Percentiles rank a stretch among this genome's conserved stretches.
These are phyloP conservation scores for Fusarium sp. DNA, from an alignment of 2,329 filamentous ascomycete species.

Conservation along the genomic window DNA sequence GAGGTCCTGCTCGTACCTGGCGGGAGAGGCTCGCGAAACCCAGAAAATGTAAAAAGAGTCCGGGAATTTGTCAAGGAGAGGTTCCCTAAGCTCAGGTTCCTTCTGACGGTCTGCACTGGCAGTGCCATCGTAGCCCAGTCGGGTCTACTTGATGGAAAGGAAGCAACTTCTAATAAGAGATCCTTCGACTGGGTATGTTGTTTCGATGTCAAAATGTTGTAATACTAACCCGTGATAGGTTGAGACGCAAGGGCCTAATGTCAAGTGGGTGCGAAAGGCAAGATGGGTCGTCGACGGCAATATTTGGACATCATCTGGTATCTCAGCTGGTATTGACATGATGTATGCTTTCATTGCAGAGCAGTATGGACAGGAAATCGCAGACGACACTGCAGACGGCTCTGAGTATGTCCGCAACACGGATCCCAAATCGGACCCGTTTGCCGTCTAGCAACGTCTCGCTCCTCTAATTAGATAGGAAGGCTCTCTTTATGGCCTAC, in stretches of 20 bases:
- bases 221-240: conserved; percentile 40
- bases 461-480: too few relatives aligned
- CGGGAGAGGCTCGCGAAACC: conserved; percentile 45
- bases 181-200: conserved; percentile 51
- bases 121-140: conserved; percentile 62
- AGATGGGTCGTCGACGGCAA: conserved; percentile 70
- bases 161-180: conserved; percentile 70
- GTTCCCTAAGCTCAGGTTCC: conserved; percentile 56
- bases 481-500: background rate
- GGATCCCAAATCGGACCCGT: conserved; percentile 63
- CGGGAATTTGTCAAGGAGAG: conserved; percentile 54
- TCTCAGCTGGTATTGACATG: conserved; percentile 57
- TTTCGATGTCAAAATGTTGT: fast-evolving
- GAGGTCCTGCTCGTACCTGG: conserved; percentile 53
- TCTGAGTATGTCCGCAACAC: conserved; percentile 68
- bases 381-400: conserved; percentile 56
- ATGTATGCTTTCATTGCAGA: conserved; percentile 46
- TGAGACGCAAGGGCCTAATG: conserved; percentile 51
- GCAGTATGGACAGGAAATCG: conserved; percentile 61
- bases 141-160: conserved; percentile 64
- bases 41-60: conserved; percentile 34
- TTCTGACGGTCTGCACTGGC: conserved; percentile 72
- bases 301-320: conserved; percentile 69
- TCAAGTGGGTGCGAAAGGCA: conserved; percentile 64
- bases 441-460: conserved; percentile 49